Base-by-base conservation (phyloP, 805 yeast species). In the Metschnikowia proteae region DNA sequence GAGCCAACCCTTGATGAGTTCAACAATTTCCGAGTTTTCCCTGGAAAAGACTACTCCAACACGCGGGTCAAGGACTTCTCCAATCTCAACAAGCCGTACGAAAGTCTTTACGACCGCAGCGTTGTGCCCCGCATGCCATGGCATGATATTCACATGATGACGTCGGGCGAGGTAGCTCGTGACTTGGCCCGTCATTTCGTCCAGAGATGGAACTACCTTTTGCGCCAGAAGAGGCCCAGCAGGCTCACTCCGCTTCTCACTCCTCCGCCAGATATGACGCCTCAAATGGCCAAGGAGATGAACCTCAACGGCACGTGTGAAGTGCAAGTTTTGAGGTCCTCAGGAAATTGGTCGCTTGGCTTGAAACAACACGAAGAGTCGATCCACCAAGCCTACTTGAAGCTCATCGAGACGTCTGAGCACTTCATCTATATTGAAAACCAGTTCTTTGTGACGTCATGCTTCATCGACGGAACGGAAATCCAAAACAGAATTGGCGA, bases 141-240 rank as follows among this genome's bases (percentile, higher is more conserved):
- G 99, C 99, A 94, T 66, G 99, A 94, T 75, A 88, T 94, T 34
- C 98, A 94, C 57, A 94, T 91, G 96, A 82, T 90, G 70, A 83
- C 95, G 1, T 81, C 91, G 2, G 99, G 99, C 10, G 95, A 91
- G 60, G 82, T 91, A 3, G 99, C 98, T 0, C 78, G 97, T 51
- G 99, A 94, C 65, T 67, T 92, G 45, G 80, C 96, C 0, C 80
- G 99, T 49, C 98, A 94, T 65, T 94, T 95, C 67, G 95, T 90
- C 10, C 99, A 94, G 70, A 80, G 99, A 59, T 94, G 99, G 99
- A 94, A 94, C 64, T 94, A 88, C 62, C 73, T 94, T 35, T 66
- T 95, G 45, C 80, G 99, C 60, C 97, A 90, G 58, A 95, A 95
- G 64, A 75, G 97, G 50, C 98, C 99, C 3, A 88, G 97, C 35